phyloP scores from a whole-genome alignment of 257 asterid genomes.

The Mitragyna speciosa region DNA sequence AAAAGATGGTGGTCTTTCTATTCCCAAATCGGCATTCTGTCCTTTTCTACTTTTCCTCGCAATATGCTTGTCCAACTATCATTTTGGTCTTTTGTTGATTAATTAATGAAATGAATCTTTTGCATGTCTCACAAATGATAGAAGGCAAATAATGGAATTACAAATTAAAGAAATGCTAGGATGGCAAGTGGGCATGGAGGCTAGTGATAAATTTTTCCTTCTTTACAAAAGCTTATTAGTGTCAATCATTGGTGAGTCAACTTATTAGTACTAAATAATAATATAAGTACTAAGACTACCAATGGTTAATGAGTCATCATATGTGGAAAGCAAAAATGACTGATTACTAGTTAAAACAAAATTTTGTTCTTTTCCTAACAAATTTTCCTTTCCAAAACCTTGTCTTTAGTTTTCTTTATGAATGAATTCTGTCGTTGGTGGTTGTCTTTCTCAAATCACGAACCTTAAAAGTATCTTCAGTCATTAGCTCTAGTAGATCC shows the following conservation, averaged over 20 bases:
- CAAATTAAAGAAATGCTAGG: not conserved
- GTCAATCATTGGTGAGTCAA: conserved; percentile 22
- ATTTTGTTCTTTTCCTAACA: not conserved
- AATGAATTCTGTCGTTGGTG: not conserved
- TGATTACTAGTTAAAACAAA: not conserved
- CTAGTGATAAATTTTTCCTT: not conserved
- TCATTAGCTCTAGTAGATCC: not conserved
- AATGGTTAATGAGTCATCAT: not conserved
- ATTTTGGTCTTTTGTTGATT: not conserved
- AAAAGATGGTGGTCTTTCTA: conserved; percentile 11
- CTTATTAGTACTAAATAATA: conserved; percentile 1
- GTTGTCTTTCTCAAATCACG: not conserved
- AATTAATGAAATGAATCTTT: conserved; percentile 10
- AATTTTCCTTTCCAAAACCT: not conserved
- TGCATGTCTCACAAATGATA: not conserved
- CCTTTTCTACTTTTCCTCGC: not conserved
- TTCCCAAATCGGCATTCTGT: conserved; percentile 6
- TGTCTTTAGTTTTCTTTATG: conserved; percentile 2
- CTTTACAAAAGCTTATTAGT: not conserved
- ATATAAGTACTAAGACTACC: not conserved
- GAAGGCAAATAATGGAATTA: not conserved
- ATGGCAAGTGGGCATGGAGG: conserved; percentile 24
- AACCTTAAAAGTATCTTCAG: not conserved
- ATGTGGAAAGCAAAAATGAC: conserved; percentile 24
- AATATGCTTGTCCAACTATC: conserved; percentile 25